These are phyloP conservation scores for Globisporangium yorkense DNA, from an alignment of 352 stramenopile species.

Conservation along the genomic window DNA sequence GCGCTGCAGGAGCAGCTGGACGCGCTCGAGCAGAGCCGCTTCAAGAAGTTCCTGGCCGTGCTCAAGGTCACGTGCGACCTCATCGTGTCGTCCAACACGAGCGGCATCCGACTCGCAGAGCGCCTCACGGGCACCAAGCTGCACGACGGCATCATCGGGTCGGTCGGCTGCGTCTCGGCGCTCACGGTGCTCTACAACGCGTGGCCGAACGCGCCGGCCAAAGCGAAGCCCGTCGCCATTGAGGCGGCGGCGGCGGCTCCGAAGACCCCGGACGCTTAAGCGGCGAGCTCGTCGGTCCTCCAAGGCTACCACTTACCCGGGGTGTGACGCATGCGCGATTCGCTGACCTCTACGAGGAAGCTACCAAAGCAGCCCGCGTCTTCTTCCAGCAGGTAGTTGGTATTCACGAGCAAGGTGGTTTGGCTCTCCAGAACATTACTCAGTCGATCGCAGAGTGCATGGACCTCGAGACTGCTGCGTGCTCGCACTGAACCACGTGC, in stretches of 20 bases:
- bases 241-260: background rate
- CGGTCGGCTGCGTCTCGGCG: conserved; percentile 73
- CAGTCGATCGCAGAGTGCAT: no score
- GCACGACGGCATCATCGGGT: conserved; percentile 80
- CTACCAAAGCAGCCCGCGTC: no score
- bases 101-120: conserved; percentile 67
- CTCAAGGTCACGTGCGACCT: conserved; percentile 85
- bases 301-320: no score
- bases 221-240: conserved; percentile 7
- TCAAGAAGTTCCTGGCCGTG: conserved; percentile 79
- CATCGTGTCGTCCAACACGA: conserved; percentile 83
- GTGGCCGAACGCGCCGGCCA: conserved; percentile 42
- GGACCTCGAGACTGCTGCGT: no score
- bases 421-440: no score
- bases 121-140: conserved; percentile 75
- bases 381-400: no score
- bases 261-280: conserved; percentile 11
- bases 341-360: background rate
- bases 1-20: conserved; percentile 57
- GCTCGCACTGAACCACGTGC: no score
- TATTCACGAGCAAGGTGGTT: no score
- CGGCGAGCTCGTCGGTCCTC: no score
- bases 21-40: conserved; percentile 42
- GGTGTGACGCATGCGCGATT: background rate
- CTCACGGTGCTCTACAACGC: conserved; percentile 82